Evolutionary conservation across 2,329 filamentous ascomycete genomes (phyloP), one percentile per base, ranked within the genome.

Genomic region (Xylariaceae sp.): DNA sequence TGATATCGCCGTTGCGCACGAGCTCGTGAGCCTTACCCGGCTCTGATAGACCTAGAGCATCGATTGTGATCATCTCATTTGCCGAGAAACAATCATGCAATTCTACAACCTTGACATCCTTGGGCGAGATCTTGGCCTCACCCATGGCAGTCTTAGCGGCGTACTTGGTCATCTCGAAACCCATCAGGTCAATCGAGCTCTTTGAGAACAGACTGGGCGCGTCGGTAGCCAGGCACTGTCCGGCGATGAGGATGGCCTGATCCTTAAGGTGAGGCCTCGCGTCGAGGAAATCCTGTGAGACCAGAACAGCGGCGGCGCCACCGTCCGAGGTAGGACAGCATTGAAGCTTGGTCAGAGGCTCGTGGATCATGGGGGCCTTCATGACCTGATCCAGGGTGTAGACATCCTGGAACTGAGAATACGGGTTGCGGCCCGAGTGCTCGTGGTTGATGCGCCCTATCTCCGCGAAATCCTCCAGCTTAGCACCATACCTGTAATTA

Each of bases 261-360:
- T 78, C 73, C 60, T 82, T 83, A 44, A 96, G 79, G 55, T 95
- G 82, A 1, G 90, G 90, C 17, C 88, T 79, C 8, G 84, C 83
- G 57, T 91, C 85, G 41, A 97, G 79, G 76, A 96, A 97, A 36
- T 76, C 78, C 66, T 95, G 84, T 0, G 89, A 95, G 41, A 95
- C 89, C 38, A 98, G 71, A 24, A 97, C 83, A 12, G 87, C 88
- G 1, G 93, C 89, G 1, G 89, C 91, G 35, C 84, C 87, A 37
- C 91, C 91, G 64, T 97, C 93, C 0, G 89, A 95, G 1, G 91
- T 97, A 1, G 93, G 91, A 68, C 91, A 96, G 77, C 91, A 97
- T 71, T 97, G 93, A n/a, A 97, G 82, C 69, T 96, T 97, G 44
- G 93, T 97, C 42, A 97, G 76, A 13, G 91, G 91, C 50, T 81